Conservation (phyloP, 192 early-diverging fungal genomes). For the Coemansia sp. region DNA sequence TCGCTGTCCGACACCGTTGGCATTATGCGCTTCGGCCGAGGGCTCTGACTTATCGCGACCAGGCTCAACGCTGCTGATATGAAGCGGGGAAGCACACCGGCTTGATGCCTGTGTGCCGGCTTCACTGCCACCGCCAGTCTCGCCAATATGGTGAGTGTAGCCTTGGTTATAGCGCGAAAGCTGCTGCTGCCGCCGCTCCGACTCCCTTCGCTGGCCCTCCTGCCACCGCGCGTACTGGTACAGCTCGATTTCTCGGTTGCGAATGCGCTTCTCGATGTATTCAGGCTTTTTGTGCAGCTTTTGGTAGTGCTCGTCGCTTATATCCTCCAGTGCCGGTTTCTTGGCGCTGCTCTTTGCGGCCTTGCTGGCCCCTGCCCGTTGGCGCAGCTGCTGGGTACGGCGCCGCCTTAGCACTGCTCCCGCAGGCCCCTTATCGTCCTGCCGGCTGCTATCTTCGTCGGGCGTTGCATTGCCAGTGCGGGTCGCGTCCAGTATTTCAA, state of each 20-base stretch:
- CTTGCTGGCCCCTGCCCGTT: not conserved
- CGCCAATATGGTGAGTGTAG: conserved; percentile 1
- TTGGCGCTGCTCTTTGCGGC: not conserved
- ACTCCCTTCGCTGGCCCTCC: conserved; percentile 22
- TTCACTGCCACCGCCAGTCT: not conserved
- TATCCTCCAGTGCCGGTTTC: conserved; percentile 19
- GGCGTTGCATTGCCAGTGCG: not conserved
- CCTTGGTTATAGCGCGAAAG: not conserved
- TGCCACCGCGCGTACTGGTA: conserved; percentile 48
- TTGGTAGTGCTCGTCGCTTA: conserved; percentile 30
- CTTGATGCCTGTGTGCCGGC: conserved; percentile 11
- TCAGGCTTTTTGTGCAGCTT: conserved; percentile 41
- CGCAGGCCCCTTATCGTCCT: conserved; percentile 12
- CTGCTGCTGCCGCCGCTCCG: conserved; percentile 9
- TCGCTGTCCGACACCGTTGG: not conserved
- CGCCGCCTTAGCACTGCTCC: conserved; percentile 27
- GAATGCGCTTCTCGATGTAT: conserved; percentile 41
- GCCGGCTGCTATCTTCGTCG: not conserved
- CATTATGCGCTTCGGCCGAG: not conserved
- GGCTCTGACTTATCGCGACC: not conserved
- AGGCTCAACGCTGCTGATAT: not conserved
- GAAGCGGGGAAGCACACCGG: conserved; percentile 10
- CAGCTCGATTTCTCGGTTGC: conserved; percentile 47
- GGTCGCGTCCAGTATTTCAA: conserved; percentile 19
- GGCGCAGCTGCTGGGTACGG: not conserved